A percentile compares a stretch with the other conserved stretches of the same genome.
These are phyloP conservation scores for Cymbopogon flexuosus DNA, from an alignment of 202 grass and related monocot species.

Conservation along the genomic window DNA sequence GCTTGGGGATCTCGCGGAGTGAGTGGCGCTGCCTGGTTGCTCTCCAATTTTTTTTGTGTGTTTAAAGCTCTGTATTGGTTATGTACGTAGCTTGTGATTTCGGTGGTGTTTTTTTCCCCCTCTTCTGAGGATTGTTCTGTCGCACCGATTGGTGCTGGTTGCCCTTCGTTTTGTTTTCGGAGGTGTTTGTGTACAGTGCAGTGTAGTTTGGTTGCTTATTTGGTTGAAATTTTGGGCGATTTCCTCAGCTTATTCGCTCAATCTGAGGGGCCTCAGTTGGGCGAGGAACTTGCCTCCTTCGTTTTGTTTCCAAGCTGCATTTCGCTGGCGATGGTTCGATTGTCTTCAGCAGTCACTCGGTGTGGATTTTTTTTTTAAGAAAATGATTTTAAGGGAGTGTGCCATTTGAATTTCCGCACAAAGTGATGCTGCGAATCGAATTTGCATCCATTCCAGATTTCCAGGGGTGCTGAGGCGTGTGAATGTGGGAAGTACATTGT, in stretches of 20 bases:
- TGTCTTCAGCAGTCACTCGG: background rate
- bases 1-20: slow-evolving; percentile 96
- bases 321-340: background rate
- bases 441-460: background rate
- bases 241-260: background rate
- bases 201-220: background rate
- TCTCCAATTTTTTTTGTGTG: background rate
- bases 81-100: background rate
- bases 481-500: background rate
- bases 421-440: background rate
- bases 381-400: background rate
- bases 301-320: background rate
- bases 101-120: background rate
- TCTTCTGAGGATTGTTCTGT: background rate
- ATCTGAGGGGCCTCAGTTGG: background rate
- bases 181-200: background rate
- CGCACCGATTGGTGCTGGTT: background rate
- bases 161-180: background rate
- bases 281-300: background rate
- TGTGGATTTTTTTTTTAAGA: background rate
- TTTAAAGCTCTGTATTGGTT: background rate
- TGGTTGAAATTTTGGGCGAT: background rate
- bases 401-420: background rate
- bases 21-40: slow-evolving; percentile 21
- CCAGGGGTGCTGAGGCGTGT: background rate